A percentile compares a stretch with the other conserved stretches of the same genome.
Conservation (phyloP, 208 protist species). For the Acanthamoeba castellanii region DNA sequence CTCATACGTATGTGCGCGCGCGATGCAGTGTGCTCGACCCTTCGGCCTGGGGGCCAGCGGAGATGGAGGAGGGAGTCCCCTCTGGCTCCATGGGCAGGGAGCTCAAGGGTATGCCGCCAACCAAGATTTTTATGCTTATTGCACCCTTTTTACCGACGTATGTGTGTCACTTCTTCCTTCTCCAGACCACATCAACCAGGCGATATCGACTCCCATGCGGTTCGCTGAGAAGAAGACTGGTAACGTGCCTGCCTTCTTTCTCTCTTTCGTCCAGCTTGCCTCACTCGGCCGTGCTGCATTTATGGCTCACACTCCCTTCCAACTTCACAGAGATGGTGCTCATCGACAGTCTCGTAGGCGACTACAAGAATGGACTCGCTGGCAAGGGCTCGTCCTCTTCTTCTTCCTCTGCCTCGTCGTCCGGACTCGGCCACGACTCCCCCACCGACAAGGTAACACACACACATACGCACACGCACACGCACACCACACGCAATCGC, state of each 20-base stretch:
- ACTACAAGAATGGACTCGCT: background rate
- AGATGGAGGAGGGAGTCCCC: conserved; percentile 19
- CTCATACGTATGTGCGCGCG: background rate
- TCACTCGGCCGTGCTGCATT: background rate
- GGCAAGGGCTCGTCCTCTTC: background rate
- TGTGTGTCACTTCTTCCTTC: background rate
- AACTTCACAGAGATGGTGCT: background rate
- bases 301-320: background rate
- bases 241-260: background rate
- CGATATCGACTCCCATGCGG: conserved; percentile 2
- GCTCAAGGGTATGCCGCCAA: background rate
- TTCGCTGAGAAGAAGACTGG: conserved; percentile 36
- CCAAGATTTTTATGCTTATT: no score
- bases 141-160: background rate
- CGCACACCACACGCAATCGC: background rate
- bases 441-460: background rate
- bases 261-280: background rate
- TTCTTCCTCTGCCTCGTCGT: background rate
- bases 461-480: no score
- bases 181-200: conserved; percentile 34
- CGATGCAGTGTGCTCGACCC: background rate
- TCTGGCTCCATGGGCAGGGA: background rate
- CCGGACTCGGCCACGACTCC: background rate
- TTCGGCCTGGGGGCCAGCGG: background rate
- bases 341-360: conserved; percentile 14